These are phyloP conservation scores for Ilyonectria robusta DNA, from an alignment of 2,329 filamentous ascomycete genomes.

Conservation along the genomic window DNA sequence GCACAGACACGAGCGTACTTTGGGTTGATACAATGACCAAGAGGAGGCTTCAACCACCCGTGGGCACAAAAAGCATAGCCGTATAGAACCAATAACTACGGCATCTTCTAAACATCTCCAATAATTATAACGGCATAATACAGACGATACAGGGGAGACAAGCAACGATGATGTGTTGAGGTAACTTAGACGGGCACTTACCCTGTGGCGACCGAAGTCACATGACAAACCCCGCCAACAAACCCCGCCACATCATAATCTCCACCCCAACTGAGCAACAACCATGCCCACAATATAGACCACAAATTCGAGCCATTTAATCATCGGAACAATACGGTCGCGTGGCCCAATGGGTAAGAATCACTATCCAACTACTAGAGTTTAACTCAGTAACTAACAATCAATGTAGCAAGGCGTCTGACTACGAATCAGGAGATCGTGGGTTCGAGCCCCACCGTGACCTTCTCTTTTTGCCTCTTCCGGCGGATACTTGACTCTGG, in stretches of 20 bases:
- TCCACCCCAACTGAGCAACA: neutral
- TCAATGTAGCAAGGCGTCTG: conserved; percentile 46
- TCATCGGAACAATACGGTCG: conserved; percentile 9
- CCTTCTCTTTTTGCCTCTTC: neutral
- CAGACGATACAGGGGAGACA: no score
- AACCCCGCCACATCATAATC: neutral
- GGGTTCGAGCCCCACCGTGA: conserved; percentile 39
- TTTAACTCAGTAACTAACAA: conserved; percentile 19
- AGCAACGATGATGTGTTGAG: neutral
- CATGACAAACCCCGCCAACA: neutral
- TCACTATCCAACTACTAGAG: neutral
- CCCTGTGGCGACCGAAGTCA: neutral
- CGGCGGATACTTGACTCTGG: neutral
- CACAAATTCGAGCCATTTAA: neutral
- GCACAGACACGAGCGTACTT: no score
- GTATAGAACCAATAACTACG: no score
- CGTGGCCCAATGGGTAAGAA: conserved; percentile 17
- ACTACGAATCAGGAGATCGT: conserved; percentile 50
- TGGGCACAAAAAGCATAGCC: no score
- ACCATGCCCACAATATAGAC: neutral
- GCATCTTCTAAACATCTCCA: no score
- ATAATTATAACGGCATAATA: no score
- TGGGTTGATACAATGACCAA: no score
- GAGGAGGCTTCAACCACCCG: no score
- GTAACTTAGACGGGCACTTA: neutral